Evolutionary conservation across 139 green algal genomes (phyloP), one percentile per base, ranked within the genome.

Genomic region (Chlorella vulgaris): DNA sequence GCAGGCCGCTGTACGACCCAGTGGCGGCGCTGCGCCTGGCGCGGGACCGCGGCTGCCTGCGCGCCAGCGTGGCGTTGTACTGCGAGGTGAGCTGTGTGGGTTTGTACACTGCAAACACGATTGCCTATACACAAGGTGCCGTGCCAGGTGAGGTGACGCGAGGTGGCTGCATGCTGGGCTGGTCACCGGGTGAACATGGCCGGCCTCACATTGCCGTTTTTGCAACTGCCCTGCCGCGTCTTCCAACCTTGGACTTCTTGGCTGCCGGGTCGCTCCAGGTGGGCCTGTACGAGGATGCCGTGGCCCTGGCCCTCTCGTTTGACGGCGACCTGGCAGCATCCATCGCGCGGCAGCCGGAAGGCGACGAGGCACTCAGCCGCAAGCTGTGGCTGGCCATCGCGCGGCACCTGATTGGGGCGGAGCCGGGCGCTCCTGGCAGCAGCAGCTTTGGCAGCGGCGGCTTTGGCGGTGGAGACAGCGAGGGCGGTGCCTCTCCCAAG

Each of bases 311-410:
- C 15, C 88, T 99, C 73, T 69, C 39, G 0, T 87, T 89, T 68
- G 95, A 98, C 71, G 65, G 93, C 40, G 85, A 88, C 15, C 84
- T 97, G 40, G 96, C 96, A 0, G 94, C 94, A 74, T 80, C 77
- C 19, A 90, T 98, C 39, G 96, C 95, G 0, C 83, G 81, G 24
- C 78, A 80, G 35, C 82, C 89, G 3, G 81, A 88, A 36, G 89
- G 92, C 7, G 91, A 97, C 43, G 74, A 60, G 19, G 69, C n/a
- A 24, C 55, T 88, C 19, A 70, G 39, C 19, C 88, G 91, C 50
- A 93, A 94, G 84, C 86, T 99, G 66, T 98, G 96, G 96, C 90
- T 99, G 67, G 77, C 83, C 38, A 94, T 99, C 40, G 95, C 95
- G 0, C 70, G 82, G 28, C 90, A 97, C 70, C 86, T 98, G n/a